These are phyloP conservation scores for Hylodesmum podocarpum DNA, from an alignment of 306 rosid genomes.

Conservation along the genomic window DNA sequence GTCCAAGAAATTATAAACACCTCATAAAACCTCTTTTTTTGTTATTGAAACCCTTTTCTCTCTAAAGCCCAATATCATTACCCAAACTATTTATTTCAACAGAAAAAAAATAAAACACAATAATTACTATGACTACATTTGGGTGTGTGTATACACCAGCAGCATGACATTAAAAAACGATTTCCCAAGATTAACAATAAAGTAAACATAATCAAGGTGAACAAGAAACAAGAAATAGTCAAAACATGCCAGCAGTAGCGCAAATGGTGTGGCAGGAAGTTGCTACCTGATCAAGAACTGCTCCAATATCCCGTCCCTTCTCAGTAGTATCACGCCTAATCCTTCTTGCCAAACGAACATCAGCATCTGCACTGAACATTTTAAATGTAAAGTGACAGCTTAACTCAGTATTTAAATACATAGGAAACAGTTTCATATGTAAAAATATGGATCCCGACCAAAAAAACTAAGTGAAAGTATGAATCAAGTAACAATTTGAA, in stretches of 20 bases:
- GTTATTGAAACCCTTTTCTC: too few relatives aligned
- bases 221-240: not conserved
- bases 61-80: too few relatives aligned
- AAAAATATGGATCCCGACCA: too few relatives aligned
- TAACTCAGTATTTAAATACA: conserved; percentile 42
- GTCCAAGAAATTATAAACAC: too few relatives aligned
- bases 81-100: too few relatives aligned
- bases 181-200: conserved; percentile 17
- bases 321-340: conserved; percentile 93
- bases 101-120: too few relatives aligned
- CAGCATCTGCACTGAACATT: conserved; percentile 99
- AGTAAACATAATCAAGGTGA: not conserved
- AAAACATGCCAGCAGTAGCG: not conserved
- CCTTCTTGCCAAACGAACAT: conserved; percentile 98
- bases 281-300: conserved; percentile 93
- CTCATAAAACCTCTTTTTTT: too few relatives aligned
- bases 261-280: conserved; percentile 21
- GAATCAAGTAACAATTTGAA: not conserved
- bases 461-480: not conserved
- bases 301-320: conserved; percentile 83
- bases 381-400: conserved; percentile 62
- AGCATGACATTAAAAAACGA: conserved; percentile 3
- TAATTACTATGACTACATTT: too few relatives aligned
- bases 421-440: not conserved
- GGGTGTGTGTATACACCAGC: too few relatives aligned